These are phyloP conservation scores for Beauveria scarabaeidicola DNA, from an alignment of 2,329 filamentous ascomycete genomes.

Conservation along the genomic window DNA sequence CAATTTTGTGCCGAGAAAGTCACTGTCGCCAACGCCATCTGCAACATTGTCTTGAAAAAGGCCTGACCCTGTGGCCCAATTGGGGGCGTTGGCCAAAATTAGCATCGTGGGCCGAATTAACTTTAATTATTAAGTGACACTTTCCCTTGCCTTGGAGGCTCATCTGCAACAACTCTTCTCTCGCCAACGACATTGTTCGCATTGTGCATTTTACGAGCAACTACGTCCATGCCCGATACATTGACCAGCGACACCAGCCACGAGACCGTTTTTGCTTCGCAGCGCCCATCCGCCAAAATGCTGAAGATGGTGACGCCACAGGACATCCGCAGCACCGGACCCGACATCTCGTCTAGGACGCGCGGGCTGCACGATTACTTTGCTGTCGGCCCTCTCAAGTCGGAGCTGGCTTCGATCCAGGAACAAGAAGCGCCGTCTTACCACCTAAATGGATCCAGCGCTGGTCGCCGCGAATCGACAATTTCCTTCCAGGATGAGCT, in stretches of 20 bases:
- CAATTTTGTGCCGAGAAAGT: conserved; percentile 10
- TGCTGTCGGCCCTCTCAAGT: conserved; percentile 11
- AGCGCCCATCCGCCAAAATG: conserved; percentile 17
- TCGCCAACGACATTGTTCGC: not conserved
- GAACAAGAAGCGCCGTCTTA: conserved; percentile 14
- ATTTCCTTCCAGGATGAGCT: conserved; percentile 28
- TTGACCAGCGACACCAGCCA: conserved; percentile 10
- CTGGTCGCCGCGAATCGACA: conserved; percentile 22
- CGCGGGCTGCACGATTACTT: conserved; percentile 21
- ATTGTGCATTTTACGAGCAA: not conserved
- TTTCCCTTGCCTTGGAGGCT: not conserved
- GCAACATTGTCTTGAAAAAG: conserved; percentile 11
- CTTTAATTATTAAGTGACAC: conserved; percentile 3
- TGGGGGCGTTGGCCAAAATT: not conserved
- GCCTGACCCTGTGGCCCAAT: not conserved
- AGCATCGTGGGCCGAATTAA: conserved; percentile 1
- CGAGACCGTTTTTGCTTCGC: not conserved
- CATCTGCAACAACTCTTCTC: not conserved
- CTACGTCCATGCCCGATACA: not conserved
- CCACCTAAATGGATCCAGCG: not conserved
- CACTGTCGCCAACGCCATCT: conserved; percentile 4
- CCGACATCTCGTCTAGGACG: conserved; percentile 36
- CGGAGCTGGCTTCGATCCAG: conserved; percentile 9
- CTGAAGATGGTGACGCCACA: conserved; percentile 16
- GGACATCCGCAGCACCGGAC: conserved; percentile 27